Evolutionary conservation across 73 alveolate genomes (phyloP).

Genomic region (Tetrahymena malaccensis): DNA sequence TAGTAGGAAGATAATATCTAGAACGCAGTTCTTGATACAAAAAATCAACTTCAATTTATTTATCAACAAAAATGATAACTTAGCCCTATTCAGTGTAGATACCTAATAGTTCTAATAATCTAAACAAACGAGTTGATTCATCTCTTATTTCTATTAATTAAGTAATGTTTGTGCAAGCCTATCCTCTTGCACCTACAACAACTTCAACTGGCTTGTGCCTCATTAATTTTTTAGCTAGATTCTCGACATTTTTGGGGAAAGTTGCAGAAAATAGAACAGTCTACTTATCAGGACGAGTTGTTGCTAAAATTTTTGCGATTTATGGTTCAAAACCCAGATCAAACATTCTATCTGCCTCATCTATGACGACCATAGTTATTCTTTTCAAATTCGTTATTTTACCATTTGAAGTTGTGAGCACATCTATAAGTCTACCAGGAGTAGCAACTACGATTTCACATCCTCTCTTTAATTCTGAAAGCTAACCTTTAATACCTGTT

Average conservation of each 20-base stretch:
- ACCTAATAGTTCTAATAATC: conserved; percentile 79
- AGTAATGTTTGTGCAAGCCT: conserved; percentile 86
- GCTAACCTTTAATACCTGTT: conserved; percentile 84
- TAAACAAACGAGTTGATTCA: conserved; percentile 75
- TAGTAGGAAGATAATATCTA: conserved; percentile 77
- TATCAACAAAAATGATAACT: conserved; percentile 91
- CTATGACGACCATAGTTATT: conserved; percentile 93
- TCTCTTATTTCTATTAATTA: conserved; percentile 86
- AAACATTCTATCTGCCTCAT: conserved; percentile 99
- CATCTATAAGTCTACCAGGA: conserved; percentile 98
- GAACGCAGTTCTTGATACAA: conserved; percentile 79
- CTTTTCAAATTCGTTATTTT: conserved; percentile 90
- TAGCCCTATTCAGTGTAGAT: conserved; percentile 75
- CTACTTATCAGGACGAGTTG: conserved; percentile 88
- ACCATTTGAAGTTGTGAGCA: conserved; percentile 87
- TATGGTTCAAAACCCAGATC: conserved; percentile 99
- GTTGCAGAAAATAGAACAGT: conserved; percentile 97
- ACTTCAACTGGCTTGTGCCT: conserved; percentile 68
- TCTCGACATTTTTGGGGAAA: conserved; percentile 89
- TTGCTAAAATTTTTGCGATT: conserved; percentile 74
- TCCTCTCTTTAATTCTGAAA: conserved; percentile 87
- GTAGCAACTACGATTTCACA: conserved; percentile 96
- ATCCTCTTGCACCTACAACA: conserved; percentile 92
- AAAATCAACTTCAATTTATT: conserved; percentile 90
- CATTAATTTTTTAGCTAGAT: conserved; percentile 78